A percentile compares a stretch with the other conserved stretches of the same genome.
Evolutionary conservation across 768 basidiomycete genomes (phyloP).

Genomic region (Chalciporus pseudorubinellus): DNA sequence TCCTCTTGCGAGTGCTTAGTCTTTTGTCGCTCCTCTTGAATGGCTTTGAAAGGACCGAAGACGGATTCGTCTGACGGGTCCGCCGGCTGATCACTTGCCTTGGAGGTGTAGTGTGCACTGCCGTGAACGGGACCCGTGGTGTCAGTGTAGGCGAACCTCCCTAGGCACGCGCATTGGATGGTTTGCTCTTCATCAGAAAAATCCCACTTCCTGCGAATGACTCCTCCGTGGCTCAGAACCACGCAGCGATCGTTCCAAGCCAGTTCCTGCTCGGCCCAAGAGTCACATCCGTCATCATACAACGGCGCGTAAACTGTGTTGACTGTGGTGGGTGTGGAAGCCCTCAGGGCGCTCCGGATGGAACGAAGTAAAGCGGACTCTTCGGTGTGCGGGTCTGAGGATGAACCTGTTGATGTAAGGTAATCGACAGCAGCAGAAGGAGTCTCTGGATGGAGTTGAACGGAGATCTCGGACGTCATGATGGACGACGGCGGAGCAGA

Average conservation of each 20-base stretch:
- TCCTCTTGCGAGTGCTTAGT: slow-evolving; percentile 35
- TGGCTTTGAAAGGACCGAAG: slow-evolving; percentile 45
- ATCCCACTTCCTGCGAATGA: slow-evolving; percentile 71
- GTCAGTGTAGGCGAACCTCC: slow-evolving; percentile 57
- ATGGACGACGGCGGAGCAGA: background rate
- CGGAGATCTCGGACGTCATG: slow-evolving; percentile 23
- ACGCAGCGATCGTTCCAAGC: slow-evolving; percentile 68
- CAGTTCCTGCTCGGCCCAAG: slow-evolving; percentile 59
- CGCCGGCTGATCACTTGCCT: slow-evolving; percentile 11
- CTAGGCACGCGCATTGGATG: slow-evolving; percentile 80
- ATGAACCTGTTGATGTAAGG: slow-evolving; percentile 27
- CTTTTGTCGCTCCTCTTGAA: slow-evolving; percentile 39
- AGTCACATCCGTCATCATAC: slow-evolving; percentile 39
- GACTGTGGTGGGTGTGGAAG: slow-evolving; percentile 44
- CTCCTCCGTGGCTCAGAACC: slow-evolving; percentile 61
- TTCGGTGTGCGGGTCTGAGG: slow-evolving; percentile 3
- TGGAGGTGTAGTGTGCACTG: slow-evolving; percentile 30
- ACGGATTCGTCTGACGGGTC: slow-evolving; percentile 24
- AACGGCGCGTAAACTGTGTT: slow-evolving; percentile 42
- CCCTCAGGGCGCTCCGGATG: slow-evolving; percentile 59
- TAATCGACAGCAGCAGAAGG: slow-evolving; percentile 45
- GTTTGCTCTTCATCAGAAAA: slow-evolving; percentile 69
- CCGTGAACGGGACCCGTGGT: slow-evolving; percentile 23
- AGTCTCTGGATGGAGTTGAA: slow-evolving; percentile 43
- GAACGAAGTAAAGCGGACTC: slow-evolving; percentile 50